Percentiles rank a stretch among this genome's conserved stretches.
phyloP scores from a whole-genome alignment of 768 basidiomycete genomes.

The Chalciporus chontae region DNA sequence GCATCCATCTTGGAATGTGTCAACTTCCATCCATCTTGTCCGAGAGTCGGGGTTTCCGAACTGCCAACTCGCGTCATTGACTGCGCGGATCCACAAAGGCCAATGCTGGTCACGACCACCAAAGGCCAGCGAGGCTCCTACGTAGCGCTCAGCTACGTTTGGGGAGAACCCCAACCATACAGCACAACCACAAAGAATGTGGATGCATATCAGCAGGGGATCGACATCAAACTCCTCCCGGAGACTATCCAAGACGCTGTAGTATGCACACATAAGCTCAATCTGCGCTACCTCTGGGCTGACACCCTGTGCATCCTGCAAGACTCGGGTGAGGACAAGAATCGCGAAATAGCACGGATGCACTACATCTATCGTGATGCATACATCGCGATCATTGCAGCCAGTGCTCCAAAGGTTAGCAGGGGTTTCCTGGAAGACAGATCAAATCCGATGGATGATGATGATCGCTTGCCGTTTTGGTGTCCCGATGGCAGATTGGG shows the following conservation, averaged over 20 bases:
- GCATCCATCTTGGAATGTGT: too few species aligned
- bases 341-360: constrained; percentile 19
- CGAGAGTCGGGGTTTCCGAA: too few species aligned
- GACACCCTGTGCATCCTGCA: constrained; percentile 23
- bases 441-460: neutral
- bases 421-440: constrained; percentile 1
- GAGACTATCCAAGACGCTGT: constrained; percentile 9
- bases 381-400: constrained; percentile 5
- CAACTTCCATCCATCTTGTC: too few species aligned
- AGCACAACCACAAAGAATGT: neutral
- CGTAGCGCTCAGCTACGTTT: constrained; percentile 6
- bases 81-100: constrained; percentile 2
- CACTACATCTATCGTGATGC: constrained; percentile 12
- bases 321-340: constrained; percentile 16
- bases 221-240: constrained; percentile 2
- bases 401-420: constrained; percentile 1
- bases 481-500: constrained; percentile 6
- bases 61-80: constrained; percentile 32
- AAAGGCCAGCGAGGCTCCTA: constrained; percentile 1
- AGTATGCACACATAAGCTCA: constrained; percentile 1
- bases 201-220: neutral
- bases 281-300: constrained; percentile 15
- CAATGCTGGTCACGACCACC: neutral
- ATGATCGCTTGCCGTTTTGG: constrained; percentile 1
- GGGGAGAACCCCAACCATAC: constrained; percentile 5